Evolutionary conservation across 2,329 filamentous ascomycete species (phyloP), one percentile per base, ranked within the genome.

Genomic region (Juglanconis sp.): DNA sequence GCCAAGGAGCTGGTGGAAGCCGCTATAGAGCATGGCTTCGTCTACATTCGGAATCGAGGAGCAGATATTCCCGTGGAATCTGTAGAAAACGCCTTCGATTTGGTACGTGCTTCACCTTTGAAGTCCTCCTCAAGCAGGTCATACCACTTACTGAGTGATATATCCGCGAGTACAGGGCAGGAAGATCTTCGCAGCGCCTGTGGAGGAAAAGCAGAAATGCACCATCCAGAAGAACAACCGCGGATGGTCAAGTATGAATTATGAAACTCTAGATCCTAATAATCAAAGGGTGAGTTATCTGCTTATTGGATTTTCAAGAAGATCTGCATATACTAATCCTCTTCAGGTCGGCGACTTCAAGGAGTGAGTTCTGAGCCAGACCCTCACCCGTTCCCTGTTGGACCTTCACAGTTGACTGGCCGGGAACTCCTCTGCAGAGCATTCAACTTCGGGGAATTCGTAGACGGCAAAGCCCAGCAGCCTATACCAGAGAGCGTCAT

Each of bases 371-470:
- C 1, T 9, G 17, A 24, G 30, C 49, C 46, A 24, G 17, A 24
- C 17, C 17, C 17, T 24, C 17, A 24, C 17, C 17, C 17, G 17
- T 24, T 24, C 17, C 17, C 17, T 24, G 17, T 24, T 24, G 17
- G 17, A 24, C 17, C 17, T 24, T 24, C 17, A 24, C 17, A 2
- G 17, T 24, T 56, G 24, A 60, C 57, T 24, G n/a, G 40, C 35
- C 6, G 4, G 32, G 13, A 13, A 31, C 35, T 30, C 42, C 52
- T 34, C 49, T 60, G 30, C 66, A 95, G 92, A 78, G 92, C 89
- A 42, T 94, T 98, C 81, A 99, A 98, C 77, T 89, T 98, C 70
- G 91, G 89, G 65, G 86, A 91, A 67, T 96, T 95, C 71, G 71
- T 79, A 60, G 67, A 86, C 64, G 82, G 85, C 66, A 86, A 87